Evolutionary conservation across 768 basidiomycete genomes (phyloP), one percentile per base, ranked within the genome.

Genomic region (Phaeotremella skinneri): DNA sequence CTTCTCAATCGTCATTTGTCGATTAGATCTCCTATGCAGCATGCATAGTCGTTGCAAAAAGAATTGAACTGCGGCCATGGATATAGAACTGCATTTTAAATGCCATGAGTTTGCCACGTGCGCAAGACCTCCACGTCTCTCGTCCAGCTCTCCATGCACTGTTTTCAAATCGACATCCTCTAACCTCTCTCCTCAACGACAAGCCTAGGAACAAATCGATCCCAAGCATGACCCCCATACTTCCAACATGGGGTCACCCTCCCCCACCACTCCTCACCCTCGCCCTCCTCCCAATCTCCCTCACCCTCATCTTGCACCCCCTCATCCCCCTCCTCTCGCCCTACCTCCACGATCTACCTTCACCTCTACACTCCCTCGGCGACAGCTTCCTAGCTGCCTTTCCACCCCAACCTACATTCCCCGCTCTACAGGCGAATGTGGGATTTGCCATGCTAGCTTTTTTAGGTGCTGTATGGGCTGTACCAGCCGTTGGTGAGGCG

Each of bases 401-500:
- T 4, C 67, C 61, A 3, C 56, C 65, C n/a, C 66, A 62, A 34
- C 62, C 69, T 1, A 53, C 64, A 0, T 74, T 77, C 47, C 79
- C 79, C 0, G 78, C 77, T 25, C 68, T 97, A 21, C 86, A 89
- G 69, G 85, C 84, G 0, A 89, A 87, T 14, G 64, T 91, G 49
- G 92, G 93, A 0, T 87, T 94, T 77, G 87, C 90, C 1, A 76
- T 94, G 49, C 81, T 91, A 61, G 90, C 92, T 0, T 87, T 94
- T 56, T 71, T 90, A 11, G 83, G 85, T 1, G 85, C 89, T 1
- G 71, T 90, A 13, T 85, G 85, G 68, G 82, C 91, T 42, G 82
- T 98, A 29, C 94, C 93, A n/a, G 82, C 84, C 0, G 82, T 99
- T 14, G 89, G 88, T 0, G 84, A 85, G 0, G 82, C 84, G 0